Conservation (phyloP, 2,329 filamentous ascomycete genomes). For the Verticillium albo-atrum region DNA sequence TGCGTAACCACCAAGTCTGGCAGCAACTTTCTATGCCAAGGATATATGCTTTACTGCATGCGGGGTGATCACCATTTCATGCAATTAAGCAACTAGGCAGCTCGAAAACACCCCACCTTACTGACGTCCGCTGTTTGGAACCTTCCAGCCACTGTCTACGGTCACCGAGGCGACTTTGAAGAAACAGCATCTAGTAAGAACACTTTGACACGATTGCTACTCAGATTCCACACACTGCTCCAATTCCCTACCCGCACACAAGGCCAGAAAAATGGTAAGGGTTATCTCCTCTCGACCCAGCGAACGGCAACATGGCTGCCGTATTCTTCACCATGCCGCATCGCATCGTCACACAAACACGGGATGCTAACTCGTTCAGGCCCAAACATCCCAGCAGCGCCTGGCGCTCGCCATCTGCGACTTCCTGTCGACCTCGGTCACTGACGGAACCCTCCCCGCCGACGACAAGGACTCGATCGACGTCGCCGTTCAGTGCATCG, state of each 20-base stretch:
- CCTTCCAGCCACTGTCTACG: conserved; percentile 8
- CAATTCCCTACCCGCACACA: background rate
- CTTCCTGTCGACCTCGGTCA: conserved; percentile 79
- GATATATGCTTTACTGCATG: background rate
- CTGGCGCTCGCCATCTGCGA: conserved; percentile 96
- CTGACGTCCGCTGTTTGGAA: conserved; percentile 6
- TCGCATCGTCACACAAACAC: conserved; percentile 45
- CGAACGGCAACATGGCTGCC: background rate
- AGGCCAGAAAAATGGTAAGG: conserved; percentile 8
- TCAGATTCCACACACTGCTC: background rate
- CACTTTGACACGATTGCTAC: background rate
- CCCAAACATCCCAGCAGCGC: conserved; percentile 64
- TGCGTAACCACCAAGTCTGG: no score
- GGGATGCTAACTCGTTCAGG: conserved; percentile 18
- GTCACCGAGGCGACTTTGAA: conserved; percentile 1
- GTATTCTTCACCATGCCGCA: conserved; percentile 42
- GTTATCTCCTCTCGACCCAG: background rate
- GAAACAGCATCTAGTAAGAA: conserved; percentile 16
- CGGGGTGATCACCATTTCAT: background rate
- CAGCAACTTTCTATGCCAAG: background rate
- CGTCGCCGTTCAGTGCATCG: conserved; percentile 89
- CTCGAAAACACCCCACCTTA: background rate
- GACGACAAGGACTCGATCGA: conserved; percentile 95
- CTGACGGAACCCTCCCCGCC: conserved; percentile 79
- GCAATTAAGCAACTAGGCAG: background rate